A percentile compares a stretch with the other conserved stretches of the same genome.
These are phyloP conservation scores for Clonostachys byssicola DNA, from an alignment of 2,329 filamentous ascomycete genomes.

Conservation along the genomic window DNA sequence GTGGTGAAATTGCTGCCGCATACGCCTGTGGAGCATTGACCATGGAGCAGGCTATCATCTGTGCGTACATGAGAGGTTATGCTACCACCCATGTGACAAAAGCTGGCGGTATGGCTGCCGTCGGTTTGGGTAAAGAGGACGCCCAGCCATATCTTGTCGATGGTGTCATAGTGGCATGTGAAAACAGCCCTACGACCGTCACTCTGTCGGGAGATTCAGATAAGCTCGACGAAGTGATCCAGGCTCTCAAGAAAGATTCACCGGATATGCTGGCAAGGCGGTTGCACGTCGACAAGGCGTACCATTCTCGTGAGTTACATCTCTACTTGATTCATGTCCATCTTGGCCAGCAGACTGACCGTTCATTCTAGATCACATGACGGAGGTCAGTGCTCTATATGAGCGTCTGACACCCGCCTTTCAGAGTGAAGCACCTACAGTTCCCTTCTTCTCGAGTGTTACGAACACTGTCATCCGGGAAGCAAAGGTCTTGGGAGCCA, in stretches of 20 bases:
- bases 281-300: constrained; percentile 22
- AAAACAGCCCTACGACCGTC: neutral
- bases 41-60: constrained; percentile 4
- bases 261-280: neutral
- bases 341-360: too few relatives aligned
- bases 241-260: constrained; percentile 7
- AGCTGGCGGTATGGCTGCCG: constrained; percentile 4
- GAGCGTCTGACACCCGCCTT: neutral
- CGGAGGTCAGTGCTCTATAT: constrained; percentile 1
- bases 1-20: constrained; percentile 34
- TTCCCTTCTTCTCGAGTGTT: constrained; percentile 5
- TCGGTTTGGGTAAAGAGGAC: constrained; percentile 17
- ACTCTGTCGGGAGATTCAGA: neutral
- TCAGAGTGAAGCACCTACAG: neutral
- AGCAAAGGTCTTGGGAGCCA: constrained; percentile 24
- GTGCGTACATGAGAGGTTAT: constrained; percentile 1
- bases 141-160: constrained; percentile 15
- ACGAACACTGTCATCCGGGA: constrained; percentile 60
- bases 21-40: constrained; percentile 25
- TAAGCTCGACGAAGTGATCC: constrained; percentile 10
- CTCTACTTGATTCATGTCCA: too few relatives aligned
- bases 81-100: constrained; percentile 10
- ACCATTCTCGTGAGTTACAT: constrained; percentile 8
- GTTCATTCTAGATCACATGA: constrained; percentile 21
- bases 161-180: constrained; percentile 6